A percentile compares a stretch with the other conserved stretches of the same genome.
Conservation (phyloP, 2,329 filamentous ascomycete genomes). For the Pseudogymnoascus sp. region DNA sequence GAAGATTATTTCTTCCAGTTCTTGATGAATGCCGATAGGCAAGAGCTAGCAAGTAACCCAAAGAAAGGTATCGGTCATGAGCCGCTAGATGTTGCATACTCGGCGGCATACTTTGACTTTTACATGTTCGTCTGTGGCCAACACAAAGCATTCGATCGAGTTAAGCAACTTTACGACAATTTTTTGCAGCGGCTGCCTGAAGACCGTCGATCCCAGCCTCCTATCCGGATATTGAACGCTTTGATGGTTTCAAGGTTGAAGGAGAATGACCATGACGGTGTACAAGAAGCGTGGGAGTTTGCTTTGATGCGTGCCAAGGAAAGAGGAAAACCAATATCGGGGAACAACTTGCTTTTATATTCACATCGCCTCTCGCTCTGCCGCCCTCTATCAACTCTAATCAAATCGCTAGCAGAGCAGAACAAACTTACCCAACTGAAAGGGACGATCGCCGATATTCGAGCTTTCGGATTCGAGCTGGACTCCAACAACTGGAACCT, state of each 20-base stretch:
- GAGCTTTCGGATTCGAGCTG: constrained; percentile 60
- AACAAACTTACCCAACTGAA: constrained; percentile 46
- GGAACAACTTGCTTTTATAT: constrained; percentile 17
- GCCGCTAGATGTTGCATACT: constrained; percentile 24
- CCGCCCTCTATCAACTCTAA: constrained; percentile 39
- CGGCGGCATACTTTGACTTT: constrained; percentile 41
- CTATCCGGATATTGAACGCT: constrained; percentile 50
- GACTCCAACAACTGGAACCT: constrained; percentile 76
- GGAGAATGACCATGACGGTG: constrained; percentile 49
- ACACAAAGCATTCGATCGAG: constrained; percentile 38
- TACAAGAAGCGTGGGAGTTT: constrained; percentile 60
- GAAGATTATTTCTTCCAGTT: constrained; percentile 23
- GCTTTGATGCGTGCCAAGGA: constrained; percentile 47
- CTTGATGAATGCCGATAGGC: constrained; percentile 19
- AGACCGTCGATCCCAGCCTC: constrained; percentile 32
- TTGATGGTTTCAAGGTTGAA: constrained; percentile 61
- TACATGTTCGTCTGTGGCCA: constrained; percentile 49
- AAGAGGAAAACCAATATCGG: constrained; percentile 29
- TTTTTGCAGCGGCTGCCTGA: constrained; percentile 40
- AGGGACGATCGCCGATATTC: constrained; percentile 42
- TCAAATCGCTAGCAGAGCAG: constrained; percentile 44
- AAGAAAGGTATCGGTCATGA: constrained; percentile 20
- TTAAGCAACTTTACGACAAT: constrained; percentile 48
- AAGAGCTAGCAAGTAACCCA: constrained; percentile 20
- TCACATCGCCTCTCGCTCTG: constrained; percentile 34